phyloP scores from a whole-genome alignment of 306 rosid genomes.

The Castanospermum australe region DNA sequence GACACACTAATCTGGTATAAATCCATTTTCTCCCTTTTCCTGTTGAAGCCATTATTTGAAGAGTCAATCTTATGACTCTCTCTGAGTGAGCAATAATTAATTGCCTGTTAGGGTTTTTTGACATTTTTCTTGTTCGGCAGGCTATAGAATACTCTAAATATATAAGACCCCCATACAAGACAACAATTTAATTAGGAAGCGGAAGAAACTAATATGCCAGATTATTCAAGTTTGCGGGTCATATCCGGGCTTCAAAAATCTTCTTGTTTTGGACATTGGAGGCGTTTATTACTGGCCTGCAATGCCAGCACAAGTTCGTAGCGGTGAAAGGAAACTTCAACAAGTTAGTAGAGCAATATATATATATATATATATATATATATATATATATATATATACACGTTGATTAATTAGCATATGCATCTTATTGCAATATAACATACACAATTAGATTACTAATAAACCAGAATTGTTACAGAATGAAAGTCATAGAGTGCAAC shows the following conservation, averaged over 20 bases:
- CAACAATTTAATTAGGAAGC: background rate
- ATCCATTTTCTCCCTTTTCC: background rate
- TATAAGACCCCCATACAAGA: slow-evolving; percentile 4
- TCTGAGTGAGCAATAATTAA: slow-evolving; percentile 8
- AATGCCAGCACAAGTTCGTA: background rate
- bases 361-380: no score
- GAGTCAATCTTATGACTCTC: background rate
- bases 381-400: background rate
- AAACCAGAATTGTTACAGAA: background rate
- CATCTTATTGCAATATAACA: background rate
- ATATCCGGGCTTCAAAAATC: background rate
- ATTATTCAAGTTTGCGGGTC: slow-evolving; percentile 15
- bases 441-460: background rate
- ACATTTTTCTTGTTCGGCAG: slow-evolving; percentile 16
- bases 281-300: background rate
- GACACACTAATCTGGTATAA: background rate
- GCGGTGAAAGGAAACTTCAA: background rate
- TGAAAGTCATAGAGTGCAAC: slow-evolving; percentile 25
- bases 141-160: background rate
- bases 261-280: background rate
- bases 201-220: background rate
- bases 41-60: background rate
- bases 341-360: background rate
- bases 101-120: background rate
- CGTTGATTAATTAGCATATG: background rate